A percentile compares a stretch with the other conserved stretches of the same genome.
phyloP scores from a whole-genome alignment of 352 stramenopile species.

The Pythium sp. region DNA sequence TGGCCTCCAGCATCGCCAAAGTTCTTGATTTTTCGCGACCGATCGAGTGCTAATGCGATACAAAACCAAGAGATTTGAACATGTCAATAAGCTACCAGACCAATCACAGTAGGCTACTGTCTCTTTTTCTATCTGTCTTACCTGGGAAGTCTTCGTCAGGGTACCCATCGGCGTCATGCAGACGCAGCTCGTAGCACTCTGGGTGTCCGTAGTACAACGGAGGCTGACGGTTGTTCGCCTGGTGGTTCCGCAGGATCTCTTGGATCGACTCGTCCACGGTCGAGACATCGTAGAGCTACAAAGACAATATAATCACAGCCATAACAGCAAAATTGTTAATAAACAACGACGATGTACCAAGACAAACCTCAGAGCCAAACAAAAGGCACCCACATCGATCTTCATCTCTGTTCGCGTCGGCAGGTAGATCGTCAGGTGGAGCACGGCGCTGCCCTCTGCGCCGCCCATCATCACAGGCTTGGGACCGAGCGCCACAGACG shows the following conservation, averaged over 20 bases:
- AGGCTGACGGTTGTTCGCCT: conserved; percentile 59
- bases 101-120: background rate
- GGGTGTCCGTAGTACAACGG: conserved; percentile 82
- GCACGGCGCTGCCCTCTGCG: conserved; percentile 53
- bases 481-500: conserved; percentile 39
- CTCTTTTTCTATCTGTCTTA: conserved; percentile 10
- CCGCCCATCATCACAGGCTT: conserved; percentile 58
- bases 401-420: conserved; percentile 84
- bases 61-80: background rate
- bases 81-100: background rate
- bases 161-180: conserved; percentile 82
- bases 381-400: conserved; percentile 59
- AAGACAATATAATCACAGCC: background rate
- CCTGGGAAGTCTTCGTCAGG: conserved; percentile 87
- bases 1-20: conserved; percentile 86
- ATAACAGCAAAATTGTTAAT: background rate
- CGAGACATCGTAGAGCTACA: conserved; percentile 81
- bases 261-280: conserved; percentile 88
- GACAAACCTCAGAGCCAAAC: background rate
- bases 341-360: background rate
- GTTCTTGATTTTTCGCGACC: conserved; percentile 88
- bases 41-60: conserved; percentile 53
- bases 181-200: conserved; percentile 83
- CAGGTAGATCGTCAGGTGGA: conserved; percentile 85
- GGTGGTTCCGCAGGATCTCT: conserved; percentile 71